Evolutionary conservation across 345 rosid genomes (phyloP).

Genomic region (Citropsis articulata): DNA sequence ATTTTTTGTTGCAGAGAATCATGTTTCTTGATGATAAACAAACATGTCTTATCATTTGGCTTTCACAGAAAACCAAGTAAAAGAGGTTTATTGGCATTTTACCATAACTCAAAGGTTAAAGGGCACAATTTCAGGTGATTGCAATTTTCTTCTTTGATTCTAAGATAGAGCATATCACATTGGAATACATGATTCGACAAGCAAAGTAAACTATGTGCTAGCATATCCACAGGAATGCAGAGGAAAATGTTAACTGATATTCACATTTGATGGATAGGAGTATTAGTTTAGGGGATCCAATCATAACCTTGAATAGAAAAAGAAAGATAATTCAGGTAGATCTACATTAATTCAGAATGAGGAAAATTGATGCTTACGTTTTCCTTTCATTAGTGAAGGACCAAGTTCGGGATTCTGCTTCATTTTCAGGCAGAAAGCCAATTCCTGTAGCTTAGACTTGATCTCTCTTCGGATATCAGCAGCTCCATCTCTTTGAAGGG

Average conservation of each 20-base stretch:
- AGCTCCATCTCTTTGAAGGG: conserved; percentile 46
- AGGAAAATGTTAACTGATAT: neutral
- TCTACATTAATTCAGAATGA: neutral
- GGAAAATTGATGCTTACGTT: conserved; percentile 32
- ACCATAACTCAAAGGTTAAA: neutral
- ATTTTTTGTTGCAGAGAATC: neutral
- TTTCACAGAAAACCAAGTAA: neutral
- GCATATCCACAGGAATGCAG: neutral
- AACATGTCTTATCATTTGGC: neutral
- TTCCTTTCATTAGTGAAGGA: conserved; percentile 40
- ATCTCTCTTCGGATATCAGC: conserved; percentile 55
- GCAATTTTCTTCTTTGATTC: neutral
- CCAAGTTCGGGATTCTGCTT: conserved; percentile 36
- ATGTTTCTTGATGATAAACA: neutral
- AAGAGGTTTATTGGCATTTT: neutral
- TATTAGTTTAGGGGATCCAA: neutral
- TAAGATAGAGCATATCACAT: neutral
- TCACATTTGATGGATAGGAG: neutral
- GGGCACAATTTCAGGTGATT: neutral
- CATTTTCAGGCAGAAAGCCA: conserved; percentile 47
- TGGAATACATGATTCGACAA: neutral
- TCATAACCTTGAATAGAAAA: neutral
- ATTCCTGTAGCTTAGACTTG: conserved; percentile 53
- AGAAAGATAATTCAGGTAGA: neutral
- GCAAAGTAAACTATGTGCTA: neutral